phyloP scores from a whole-genome alignment of 352 stramenopile genomes.

The Phytophthora kernoviae region DNA sequence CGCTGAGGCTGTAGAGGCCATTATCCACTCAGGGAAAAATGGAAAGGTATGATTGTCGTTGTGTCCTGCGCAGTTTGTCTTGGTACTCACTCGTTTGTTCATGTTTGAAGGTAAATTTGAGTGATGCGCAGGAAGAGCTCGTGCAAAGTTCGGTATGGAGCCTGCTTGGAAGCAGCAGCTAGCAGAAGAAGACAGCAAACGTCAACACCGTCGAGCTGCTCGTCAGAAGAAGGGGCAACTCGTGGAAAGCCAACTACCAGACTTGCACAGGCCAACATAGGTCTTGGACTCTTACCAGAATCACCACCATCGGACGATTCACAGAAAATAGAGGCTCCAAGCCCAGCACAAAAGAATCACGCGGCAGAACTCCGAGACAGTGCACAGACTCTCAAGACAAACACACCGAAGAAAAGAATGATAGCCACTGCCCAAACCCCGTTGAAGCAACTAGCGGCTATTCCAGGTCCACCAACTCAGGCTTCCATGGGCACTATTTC shows the following conservation, averaged over 20 bases:
- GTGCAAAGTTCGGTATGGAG: constrained; percentile 59
- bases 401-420: neutral
- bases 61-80: neutral
- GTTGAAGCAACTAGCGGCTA: constrained; percentile 13
- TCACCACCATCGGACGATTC: neutral
- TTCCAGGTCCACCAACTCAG: neutral
- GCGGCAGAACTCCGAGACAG: neutral
- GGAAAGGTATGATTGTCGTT: constrained; percentile 34
- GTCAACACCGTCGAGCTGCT: constrained; percentile 34
- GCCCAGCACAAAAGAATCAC: neutral
- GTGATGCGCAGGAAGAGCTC: constrained; percentile 63
- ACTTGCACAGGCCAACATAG: neutral
- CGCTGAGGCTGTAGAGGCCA: constrained; percentile 40
- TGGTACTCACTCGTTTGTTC: neutral
- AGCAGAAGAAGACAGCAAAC: constrained; percentile 45
- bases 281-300: constrained; percentile 2
- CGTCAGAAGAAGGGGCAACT: constrained; percentile 19
- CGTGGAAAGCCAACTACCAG: constrained; percentile 5
- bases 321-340: neutral
- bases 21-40: constrained; percentile 45
- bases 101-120: constrained; percentile 31
- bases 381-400: neutral
- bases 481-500: neutral
- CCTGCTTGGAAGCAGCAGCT: constrained; percentile 56
- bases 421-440: constrained; percentile 2